Conservation (phyloP, 2,329 filamentous ascomycete genomes). For the Colletotrichum siamense region DNA sequence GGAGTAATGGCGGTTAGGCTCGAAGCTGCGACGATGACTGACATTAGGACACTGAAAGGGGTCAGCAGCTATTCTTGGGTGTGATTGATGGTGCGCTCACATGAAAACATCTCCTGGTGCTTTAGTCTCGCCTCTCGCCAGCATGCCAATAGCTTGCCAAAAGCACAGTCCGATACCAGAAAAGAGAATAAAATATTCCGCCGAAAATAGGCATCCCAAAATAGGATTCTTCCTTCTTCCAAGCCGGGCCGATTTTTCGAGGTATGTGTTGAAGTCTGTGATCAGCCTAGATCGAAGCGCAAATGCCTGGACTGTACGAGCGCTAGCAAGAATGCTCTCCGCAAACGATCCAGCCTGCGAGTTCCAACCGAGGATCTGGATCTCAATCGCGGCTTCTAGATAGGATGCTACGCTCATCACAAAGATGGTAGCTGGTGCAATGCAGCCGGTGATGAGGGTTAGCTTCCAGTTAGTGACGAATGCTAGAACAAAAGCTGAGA, state of each 20-base stretch:
- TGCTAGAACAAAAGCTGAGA: slow-evolving; percentile 43
- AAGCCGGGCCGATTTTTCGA: slow-evolving; percentile 38
- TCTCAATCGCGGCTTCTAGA: slow-evolving; percentile 34
- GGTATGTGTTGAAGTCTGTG: slow-evolving; percentile 41
- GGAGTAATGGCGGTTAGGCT: slow-evolving; percentile 41
- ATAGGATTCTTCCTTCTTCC: slow-evolving; percentile 44
- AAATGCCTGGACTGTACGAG: slow-evolving; percentile 48
- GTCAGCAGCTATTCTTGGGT: not conserved
- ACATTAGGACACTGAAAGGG: slow-evolving; percentile 38
- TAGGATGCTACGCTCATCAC: slow-evolving; percentile 34
- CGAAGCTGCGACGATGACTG: slow-evolving; percentile 41
- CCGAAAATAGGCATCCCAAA: slow-evolving; percentile 42
- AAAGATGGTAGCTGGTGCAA: slow-evolving; percentile 33
- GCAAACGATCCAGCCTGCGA: slow-evolving; percentile 38
- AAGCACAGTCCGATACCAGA: slow-evolving; percentile 48
- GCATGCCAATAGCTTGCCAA: slow-evolving; percentile 48
- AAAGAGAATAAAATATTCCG: slow-evolving; percentile 46
- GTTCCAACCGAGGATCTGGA: slow-evolving; percentile 40
- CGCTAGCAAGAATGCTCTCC: slow-evolving; percentile 41
- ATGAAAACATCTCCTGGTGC: slow-evolving; percentile 44
- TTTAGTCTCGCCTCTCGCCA: slow-evolving; percentile 39
- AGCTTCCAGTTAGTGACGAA: slow-evolving; percentile 48
- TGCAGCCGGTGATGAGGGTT: slow-evolving; percentile 41
- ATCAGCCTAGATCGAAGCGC: slow-evolving; percentile 42
- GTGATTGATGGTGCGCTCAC: slow-evolving; percentile 24